Evolutionary conservation across 768 basidiomycete genomes (phyloP).

Genomic region (Tricholoma sp.): DNA sequence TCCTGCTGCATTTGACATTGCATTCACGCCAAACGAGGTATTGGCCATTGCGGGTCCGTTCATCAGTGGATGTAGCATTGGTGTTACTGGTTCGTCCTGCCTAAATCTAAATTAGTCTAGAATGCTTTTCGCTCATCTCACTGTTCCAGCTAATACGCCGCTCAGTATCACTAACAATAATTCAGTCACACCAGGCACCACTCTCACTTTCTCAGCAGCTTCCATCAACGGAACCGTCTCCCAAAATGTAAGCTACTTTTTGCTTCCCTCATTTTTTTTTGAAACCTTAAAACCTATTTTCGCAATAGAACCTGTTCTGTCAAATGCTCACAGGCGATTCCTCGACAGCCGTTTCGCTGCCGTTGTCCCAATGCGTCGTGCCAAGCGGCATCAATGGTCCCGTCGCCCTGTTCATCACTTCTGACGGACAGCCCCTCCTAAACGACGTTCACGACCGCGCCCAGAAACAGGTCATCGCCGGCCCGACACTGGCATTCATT

Average conservation of each 20-base stretch:
- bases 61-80: slow-evolving; percentile 58
- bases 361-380: slow-evolving; percentile 56
- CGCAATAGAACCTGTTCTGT: slow-evolving; percentile 51
- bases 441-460: slow-evolving; percentile 57
- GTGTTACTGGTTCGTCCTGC: slow-evolving; percentile 42
- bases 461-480: slow-evolving; percentile 54
- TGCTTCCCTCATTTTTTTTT: not conserved
- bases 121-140: not conserved
- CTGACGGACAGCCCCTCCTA: slow-evolving; percentile 53
- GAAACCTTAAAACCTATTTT: not conserved
- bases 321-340: slow-evolving; percentile 71
- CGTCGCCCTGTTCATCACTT: slow-evolving; percentile 68
- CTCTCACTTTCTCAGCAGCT: slow-evolving; percentile 52
- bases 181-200: slow-evolving; percentile 50
- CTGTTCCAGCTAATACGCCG: slow-evolving; percentile 46
- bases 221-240: slow-evolving; percentile 48
- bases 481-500: slow-evolving; percentile 65
- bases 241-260: slow-evolving; percentile 31
- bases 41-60: slow-evolving; percentile 65
- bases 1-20: slow-evolving; percentile 68
- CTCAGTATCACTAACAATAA: slow-evolving; percentile 62
- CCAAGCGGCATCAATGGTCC: slow-evolving; percentile 68
- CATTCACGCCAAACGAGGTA: slow-evolving; percentile 64
- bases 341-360: slow-evolving; percentile 50
- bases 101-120: not conserved